A percentile compares a stretch with the other conserved stretches of the same genome.
phyloP scores from a whole-genome alignment of 148 eudicot species.

The Fagopyrum homotropicum region DNA sequence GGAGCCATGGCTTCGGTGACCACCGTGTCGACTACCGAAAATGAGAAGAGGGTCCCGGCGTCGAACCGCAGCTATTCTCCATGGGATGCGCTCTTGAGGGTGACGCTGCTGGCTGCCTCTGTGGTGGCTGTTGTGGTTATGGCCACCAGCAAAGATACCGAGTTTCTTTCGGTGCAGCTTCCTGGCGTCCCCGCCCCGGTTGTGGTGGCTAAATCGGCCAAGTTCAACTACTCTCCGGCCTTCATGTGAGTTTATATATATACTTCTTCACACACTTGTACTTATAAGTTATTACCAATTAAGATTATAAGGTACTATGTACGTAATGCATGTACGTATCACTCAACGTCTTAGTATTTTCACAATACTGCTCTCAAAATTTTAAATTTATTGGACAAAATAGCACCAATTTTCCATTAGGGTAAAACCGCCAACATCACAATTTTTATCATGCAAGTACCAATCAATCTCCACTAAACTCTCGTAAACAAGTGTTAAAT shows the following conservation, averaged over 20 bases:
- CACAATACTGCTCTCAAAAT: not conserved
- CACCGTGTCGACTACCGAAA: constrained; percentile 1
- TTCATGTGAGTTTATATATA: constrained; percentile 32
- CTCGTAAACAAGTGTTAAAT: too few relatives aligned
- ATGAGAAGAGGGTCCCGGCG: constrained; percentile 16
- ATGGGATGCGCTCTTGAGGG: constrained; percentile 34
- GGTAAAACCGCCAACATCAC: too few relatives aligned
- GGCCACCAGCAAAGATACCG: constrained; percentile 45
- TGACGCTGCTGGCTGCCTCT: constrained; percentile 33
- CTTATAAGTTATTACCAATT: too few relatives aligned
- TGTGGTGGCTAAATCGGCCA: constrained; percentile 5
- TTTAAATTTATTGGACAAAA: not conserved
- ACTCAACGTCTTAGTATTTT: too few relatives aligned
- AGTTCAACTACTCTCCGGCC: constrained; percentile 31
- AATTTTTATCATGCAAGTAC: too few relatives aligned
- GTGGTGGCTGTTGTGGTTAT: constrained; percentile 42
- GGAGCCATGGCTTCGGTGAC: constrained; percentile 6
- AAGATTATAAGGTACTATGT: not conserved
- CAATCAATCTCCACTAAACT: too few relatives aligned
- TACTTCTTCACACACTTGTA: not conserved
- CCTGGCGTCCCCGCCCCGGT: constrained; percentile 12
- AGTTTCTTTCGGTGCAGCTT: constrained; percentile 9
- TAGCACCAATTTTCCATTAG: too few relatives aligned
- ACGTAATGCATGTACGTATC: not conserved
- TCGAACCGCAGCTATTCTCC: not conserved